These are phyloP conservation scores for Aureobasidium vineae DNA, from an alignment of 2,329 filamentous ascomycete species.

Conservation along the genomic window DNA sequence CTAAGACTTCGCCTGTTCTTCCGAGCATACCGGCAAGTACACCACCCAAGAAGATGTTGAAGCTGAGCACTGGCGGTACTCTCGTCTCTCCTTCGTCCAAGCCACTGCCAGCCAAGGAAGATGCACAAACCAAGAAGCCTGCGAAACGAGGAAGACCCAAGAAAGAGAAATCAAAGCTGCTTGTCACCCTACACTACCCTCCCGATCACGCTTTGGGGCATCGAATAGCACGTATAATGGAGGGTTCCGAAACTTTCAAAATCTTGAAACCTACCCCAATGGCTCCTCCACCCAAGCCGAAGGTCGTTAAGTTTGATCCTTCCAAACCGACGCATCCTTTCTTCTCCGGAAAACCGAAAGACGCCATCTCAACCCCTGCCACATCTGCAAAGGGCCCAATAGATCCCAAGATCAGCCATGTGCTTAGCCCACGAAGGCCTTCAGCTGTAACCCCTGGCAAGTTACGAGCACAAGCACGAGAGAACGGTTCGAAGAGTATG, in stretches of 20 bases:
- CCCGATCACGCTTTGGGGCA: slow-evolving; percentile 51
- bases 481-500: slow-evolving; percentile 30
- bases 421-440: slow-evolving; percentile 34
- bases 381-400: slow-evolving; percentile 31
- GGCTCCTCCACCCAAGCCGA: slow-evolving; percentile 33
- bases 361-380: slow-evolving; percentile 22
- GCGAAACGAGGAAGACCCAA: slow-evolving; percentile 35
- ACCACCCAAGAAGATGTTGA: slow-evolving; percentile 41
- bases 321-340: slow-evolving; percentile 64
- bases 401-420: background rate
- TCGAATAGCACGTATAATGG: slow-evolving; percentile 63
- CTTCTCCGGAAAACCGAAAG: slow-evolving; percentile 58
- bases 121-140: slow-evolving; percentile 29
- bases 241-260: slow-evolving; percentile 38
- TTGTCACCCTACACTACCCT: slow-evolving; percentile 49
- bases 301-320: slow-evolving; percentile 34
- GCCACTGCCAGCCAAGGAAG: slow-evolving; percentile 28
- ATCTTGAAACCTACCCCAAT: slow-evolving; percentile 6
- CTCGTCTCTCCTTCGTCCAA: slow-evolving; percentile 46
- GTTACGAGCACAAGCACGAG: slow-evolving; percentile 39
- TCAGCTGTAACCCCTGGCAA: slow-evolving; percentile 51
- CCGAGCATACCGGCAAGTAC: slow-evolving; percentile 15
- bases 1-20: background rate
- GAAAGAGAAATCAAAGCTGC: slow-evolving; percentile 32
- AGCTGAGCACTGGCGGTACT: slow-evolving; percentile 47